Conservation (phyloP, 495 filamentous ascomycete genomes). For the Acidiella bohemica region DNA sequence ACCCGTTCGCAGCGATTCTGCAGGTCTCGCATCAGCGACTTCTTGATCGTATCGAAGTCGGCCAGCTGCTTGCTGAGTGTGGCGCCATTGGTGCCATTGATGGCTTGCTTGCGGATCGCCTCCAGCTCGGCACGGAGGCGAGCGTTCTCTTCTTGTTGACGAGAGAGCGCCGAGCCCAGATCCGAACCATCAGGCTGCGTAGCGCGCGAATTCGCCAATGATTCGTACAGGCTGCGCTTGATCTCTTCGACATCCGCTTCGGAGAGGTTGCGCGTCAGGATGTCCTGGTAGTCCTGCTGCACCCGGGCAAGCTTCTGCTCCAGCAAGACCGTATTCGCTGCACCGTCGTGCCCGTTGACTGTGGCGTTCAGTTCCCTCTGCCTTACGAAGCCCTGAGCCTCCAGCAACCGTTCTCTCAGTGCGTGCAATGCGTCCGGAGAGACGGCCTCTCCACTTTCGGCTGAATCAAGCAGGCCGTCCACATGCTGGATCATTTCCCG, state of each 20-base stretch:
- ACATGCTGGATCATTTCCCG: conserved; percentile 67
- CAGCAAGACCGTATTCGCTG: conserved; percentile 52
- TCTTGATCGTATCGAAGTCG: conserved; percentile 99
- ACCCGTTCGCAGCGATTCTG: conserved; percentile 96
- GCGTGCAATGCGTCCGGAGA: conserved; percentile 67
- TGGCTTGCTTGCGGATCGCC: conserved; percentile 53
- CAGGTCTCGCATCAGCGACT: conserved; percentile 94
- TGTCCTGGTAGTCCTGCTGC: conserved; percentile 66
- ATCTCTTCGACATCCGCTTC: conserved; percentile 72
- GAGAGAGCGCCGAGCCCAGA: conserved; percentile 54
- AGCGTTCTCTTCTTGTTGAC: conserved; percentile 62
- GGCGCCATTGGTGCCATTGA: conserved; percentile 36
- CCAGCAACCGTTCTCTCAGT: conserved; percentile 61
- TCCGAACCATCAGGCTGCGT: conserved; percentile 52
- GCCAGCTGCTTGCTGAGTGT: conserved; percentile 75
- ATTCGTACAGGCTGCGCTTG: conserved; percentile 61
- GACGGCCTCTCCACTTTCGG: conserved; percentile 60
- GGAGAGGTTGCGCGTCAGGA: conserved; percentile 65
- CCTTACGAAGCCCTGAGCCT: conserved; percentile 82
- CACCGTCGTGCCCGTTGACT: conserved; percentile 43
- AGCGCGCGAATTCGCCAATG: conserved; percentile 59
- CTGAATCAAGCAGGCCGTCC: conserved; percentile 63
- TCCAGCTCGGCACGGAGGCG: conserved; percentile 61
- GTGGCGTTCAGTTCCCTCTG: conserved; percentile 78
- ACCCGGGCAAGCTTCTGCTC: conserved; percentile 58